Base-by-base conservation (phyloP, 495 filamentous ascomycete genomes). In the Trichoderma orchidacearum region DNA sequence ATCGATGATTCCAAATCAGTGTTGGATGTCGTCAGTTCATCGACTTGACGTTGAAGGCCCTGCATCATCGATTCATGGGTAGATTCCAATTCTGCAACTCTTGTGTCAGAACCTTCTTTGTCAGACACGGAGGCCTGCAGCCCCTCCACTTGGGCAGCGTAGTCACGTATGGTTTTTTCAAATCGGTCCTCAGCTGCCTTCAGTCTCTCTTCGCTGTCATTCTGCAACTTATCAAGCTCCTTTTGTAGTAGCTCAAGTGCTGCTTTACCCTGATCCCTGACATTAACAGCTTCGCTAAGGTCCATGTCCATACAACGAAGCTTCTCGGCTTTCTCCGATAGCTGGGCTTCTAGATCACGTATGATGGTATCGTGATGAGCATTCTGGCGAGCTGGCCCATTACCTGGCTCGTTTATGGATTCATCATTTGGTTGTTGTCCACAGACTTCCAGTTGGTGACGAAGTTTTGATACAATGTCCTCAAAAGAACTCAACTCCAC, bases 401-500 rank as follows among this genome's bases (percentile, higher is more conserved):
- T 57, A 13, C 63, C 56, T 7, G 55, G 30, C 13, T 30, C 53
- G 12, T 65, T 56, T 12, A 59, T 57, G 21, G 58, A 60, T 15
- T 59, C 60, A 21, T 65, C 68, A 4, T 64, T 55, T 30, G 61
- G 56, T 29, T 66, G 66, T 63, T 73, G 70, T 25, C 70, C 65
- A 30, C 64, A 65, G 7, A 1, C 7, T 9, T 48, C 41, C 8
- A 48, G 18, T 25, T 48, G 18, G 21, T 48, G 41, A 8, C 41
- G 41, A 48, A 78, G 67, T 55, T 72, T 68, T 5, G 66, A 34
- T 29, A 77, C 69, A 59, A 68, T 77, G 28, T 64, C 71, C 54
- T 72, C 62, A 7, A 70, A 75, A 8, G 73, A 51, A 41, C 60
- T 58, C 41, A 73, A 61, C 48, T 73, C 65, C 23, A 66, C 61